These are phyloP conservation scores for Fusarium decemcellulare DNA, from an alignment of 2,329 filamentous ascomycete species.

Conservation along the genomic window DNA sequence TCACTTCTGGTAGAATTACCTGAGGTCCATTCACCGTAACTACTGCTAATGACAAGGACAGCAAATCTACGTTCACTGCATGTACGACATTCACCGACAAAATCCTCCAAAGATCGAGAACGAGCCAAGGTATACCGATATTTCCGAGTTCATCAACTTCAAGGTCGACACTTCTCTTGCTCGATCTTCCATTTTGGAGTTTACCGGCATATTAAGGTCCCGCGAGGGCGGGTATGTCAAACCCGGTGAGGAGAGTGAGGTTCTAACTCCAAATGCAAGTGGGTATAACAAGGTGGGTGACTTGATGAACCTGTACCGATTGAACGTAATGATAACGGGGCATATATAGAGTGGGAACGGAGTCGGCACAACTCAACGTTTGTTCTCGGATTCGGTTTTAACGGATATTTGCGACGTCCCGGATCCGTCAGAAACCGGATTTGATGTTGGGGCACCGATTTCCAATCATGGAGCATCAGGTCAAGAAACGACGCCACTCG, in stretches of 20 bases:
- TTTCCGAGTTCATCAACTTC: conserved; percentile 1
- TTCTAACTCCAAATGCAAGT: background rate
- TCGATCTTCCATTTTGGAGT: conserved; percentile 20
- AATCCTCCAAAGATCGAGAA: background rate
- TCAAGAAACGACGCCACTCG: too few species aligned
- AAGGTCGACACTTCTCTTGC: conserved; percentile 1
- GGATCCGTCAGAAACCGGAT: background rate
- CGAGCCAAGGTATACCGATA: conserved; percentile 15
- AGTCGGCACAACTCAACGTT: too few species aligned
- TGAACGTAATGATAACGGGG: too few species aligned
- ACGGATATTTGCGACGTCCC: background rate
- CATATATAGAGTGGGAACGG: too few species aligned
- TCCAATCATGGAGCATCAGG: background rate
- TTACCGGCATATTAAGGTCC: conserved; percentile 16
- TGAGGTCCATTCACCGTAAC: too few species aligned
- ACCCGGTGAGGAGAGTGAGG: conserved; percentile 15
- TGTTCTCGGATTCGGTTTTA: too few species aligned
- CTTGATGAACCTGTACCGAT: too few species aligned
- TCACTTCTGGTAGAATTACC: conserved; percentile 5
- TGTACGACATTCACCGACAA: conserved; percentile 12
- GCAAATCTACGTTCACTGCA: conserved; percentile 19
- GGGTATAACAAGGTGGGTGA: too few species aligned
- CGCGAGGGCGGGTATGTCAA: conserved; percentile 5
- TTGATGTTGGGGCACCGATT: background rate
- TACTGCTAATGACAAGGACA: background rate